Evolutionary conservation across 2,329 filamentous ascomycete genomes (phyloP), one percentile per base, ranked within the genome.

Genomic region (Cryphonectria naterciae): DNA sequence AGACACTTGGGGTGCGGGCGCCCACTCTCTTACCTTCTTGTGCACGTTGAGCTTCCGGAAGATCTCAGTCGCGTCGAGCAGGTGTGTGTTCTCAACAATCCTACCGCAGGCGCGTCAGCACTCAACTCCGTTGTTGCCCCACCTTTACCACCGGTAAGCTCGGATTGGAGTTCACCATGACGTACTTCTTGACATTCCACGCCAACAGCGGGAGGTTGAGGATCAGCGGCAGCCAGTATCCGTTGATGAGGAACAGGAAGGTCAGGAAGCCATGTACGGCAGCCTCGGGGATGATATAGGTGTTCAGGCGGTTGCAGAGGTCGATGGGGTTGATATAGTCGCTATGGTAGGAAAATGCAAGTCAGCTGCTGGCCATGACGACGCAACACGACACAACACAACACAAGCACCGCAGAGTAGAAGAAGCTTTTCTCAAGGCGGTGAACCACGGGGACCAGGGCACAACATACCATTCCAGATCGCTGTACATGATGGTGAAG

Each of bases 311-410:
- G 91, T 99, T 99, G 92, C 96, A 99, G 76, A 99, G 95, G 79
- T 99, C 96, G 86, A 99, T 99, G 62, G 96, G 96, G 87, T 99
- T 99, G 86, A 99, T 99, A 85, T 99, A 99, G 85, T 99, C 96
- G 85, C 94, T 97, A 80, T 58, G 35, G 54, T 15, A 46, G 41
- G 41, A 5, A n/a, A n/a, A 25, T n/a, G 22, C 52, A 52, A 8
- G 35, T 73, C 54, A 73, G 71, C 66, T 43, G n/a, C n/a, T 61
- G 19, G 46, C 32, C 63, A 60, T 37, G n/a, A 52, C 72, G 73
- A 46, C 69, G 70, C 49, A 25, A 28, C n/a, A 37, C 32, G 28
- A 46, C 19, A 46, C 43, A 2, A 46, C 17, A 46, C 43, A 10
- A 11, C 46, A 49, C 46, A 49, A n/a, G 17, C 46, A n/a, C 46